These are phyloP conservation scores for Cladosporium sp. DNA, from an alignment of 2,329 filamentous ascomycete genomes.

Conservation along the genomic window DNA sequence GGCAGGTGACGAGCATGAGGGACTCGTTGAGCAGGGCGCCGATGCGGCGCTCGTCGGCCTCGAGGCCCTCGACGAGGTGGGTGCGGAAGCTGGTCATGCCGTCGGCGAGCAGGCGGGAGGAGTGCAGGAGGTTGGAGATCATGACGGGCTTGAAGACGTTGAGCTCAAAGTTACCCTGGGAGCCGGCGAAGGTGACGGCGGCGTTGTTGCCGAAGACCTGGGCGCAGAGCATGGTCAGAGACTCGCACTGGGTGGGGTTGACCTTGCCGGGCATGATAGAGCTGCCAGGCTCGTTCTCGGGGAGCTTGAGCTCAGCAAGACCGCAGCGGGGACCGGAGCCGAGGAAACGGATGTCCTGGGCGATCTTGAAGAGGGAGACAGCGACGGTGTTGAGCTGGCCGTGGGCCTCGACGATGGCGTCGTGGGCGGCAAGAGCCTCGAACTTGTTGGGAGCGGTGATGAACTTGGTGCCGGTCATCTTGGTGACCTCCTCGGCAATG, in stretches of 20 bases:
- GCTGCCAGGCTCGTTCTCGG: conserved; percentile 96
- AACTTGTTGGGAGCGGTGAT: conserved; percentile 99
- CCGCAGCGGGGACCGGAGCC: conserved; percentile 94
- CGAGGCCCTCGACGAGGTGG: conserved; percentile 82
- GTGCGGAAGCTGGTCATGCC: conserved; percentile 94
- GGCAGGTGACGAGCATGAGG: conserved; percentile 96
- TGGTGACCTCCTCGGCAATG: conserved; percentile 85
- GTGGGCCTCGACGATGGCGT: conserved; percentile 91
- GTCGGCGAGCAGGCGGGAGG: conserved; percentile 80
- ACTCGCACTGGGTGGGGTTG: conserved; percentile 98
- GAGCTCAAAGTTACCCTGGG: conserved; percentile 97
- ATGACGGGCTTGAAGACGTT: conserved; percentile 99
- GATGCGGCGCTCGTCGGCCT: conserved; percentile 94
- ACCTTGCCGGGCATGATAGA: conserved; percentile 99
- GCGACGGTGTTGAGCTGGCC: conserved; percentile 93
- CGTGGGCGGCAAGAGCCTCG: conserved; percentile 92
- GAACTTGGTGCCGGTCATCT: conserved; percentile 91
- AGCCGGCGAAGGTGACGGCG: conserved; percentile 87
- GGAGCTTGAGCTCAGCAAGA: conserved; percentile 86
- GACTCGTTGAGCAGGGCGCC: conserved; percentile 88
- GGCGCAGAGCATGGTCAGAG: conserved; percentile 93
- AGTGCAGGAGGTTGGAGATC: conserved; percentile 94
- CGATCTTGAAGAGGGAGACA: conserved; percentile 91
- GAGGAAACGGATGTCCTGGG: conserved; percentile 95
- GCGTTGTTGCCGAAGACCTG: conserved; percentile 98